Conservation (phyloP, 768 basidiomycete species). For the Leucocoprinus leucothites region DNA sequence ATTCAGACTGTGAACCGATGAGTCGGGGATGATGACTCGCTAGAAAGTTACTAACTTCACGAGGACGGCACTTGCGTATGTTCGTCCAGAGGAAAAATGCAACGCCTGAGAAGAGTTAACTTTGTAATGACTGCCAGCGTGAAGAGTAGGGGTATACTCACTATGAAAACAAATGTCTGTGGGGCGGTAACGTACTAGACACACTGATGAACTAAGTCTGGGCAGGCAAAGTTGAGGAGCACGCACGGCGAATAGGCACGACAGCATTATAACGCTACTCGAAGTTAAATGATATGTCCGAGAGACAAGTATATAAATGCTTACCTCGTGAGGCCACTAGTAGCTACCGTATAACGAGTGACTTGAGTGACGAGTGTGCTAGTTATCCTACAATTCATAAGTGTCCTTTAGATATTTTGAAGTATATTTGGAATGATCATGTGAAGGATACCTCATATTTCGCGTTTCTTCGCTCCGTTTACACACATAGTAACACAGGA, state of each 20-base stretch:
- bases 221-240: neutral
- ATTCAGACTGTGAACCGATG: constrained; percentile 4
- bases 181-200: neutral
- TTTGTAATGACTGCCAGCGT: neutral
- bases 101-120: constrained; percentile 9
- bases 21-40: too few relatives aligned
- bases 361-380: constrained; percentile 9
- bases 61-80: constrained; percentile 18
- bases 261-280: constrained; percentile 13
- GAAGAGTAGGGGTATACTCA: neutral
- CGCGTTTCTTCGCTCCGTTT: constrained; percentile 4
- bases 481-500: constrained; percentile 15
- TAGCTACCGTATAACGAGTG: constrained; percentile 15
- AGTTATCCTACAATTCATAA: constrained; percentile 1
- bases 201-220: neutral
- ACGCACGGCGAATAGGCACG: constrained; percentile 11
- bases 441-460: neutral
- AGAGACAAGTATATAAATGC: neutral
- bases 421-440: neutral
- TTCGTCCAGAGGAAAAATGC: constrained; percentile 18
- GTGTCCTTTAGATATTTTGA: neutral
- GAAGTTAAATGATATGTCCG: neutral
- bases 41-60: constrained; percentile 12
- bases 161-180: neutral
- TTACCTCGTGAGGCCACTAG: constrained; percentile 15